Evolutionary conservation across 1,284 basidiomycete genomes (phyloP).

Genomic region (Sporisorium graminicola): DNA sequence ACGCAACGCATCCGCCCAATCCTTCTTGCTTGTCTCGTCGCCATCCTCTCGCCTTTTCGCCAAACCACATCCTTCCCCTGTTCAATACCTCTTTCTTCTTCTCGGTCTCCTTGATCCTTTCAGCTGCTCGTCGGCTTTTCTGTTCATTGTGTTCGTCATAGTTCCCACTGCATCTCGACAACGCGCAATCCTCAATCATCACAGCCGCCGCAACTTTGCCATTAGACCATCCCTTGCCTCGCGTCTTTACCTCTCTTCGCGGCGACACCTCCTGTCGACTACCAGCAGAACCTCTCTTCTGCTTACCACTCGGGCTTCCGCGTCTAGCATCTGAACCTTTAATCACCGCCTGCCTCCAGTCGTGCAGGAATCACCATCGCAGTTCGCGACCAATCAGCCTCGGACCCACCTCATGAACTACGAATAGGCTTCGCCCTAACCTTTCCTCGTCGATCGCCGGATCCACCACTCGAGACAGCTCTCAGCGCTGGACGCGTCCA

Average conservation of each 20-base stretch:
- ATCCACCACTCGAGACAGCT: background rate
- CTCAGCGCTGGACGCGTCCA: background rate
- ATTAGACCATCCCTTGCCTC: background rate
- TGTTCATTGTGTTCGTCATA: background rate
- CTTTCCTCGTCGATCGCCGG: background rate
- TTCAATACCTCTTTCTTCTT: background rate
- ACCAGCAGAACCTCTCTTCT: background rate
- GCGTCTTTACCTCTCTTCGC: background rate
- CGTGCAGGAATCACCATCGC: background rate
- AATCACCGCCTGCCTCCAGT: background rate
- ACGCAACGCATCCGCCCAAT: background rate
- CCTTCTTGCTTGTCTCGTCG: background rate
- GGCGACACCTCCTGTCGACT: too few relatives aligned
- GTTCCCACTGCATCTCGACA: background rate
- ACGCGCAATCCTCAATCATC: background rate
- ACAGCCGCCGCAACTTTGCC: background rate
- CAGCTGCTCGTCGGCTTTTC: background rate
- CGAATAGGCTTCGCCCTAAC: background rate
- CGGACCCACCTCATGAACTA: conserved; percentile 2
- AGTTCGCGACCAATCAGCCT: background rate
- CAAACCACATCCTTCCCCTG: background rate
- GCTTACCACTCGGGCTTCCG: background rate
- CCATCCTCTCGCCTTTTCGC: too few relatives aligned
- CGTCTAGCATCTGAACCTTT: conserved; percentile 2
- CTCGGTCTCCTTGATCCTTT: background rate